A percentile compares a stretch with the other conserved stretches of the same genome.
Conservation (phyloP, 257 asterid genomes). For the Rehmannia glutinosa region DNA sequence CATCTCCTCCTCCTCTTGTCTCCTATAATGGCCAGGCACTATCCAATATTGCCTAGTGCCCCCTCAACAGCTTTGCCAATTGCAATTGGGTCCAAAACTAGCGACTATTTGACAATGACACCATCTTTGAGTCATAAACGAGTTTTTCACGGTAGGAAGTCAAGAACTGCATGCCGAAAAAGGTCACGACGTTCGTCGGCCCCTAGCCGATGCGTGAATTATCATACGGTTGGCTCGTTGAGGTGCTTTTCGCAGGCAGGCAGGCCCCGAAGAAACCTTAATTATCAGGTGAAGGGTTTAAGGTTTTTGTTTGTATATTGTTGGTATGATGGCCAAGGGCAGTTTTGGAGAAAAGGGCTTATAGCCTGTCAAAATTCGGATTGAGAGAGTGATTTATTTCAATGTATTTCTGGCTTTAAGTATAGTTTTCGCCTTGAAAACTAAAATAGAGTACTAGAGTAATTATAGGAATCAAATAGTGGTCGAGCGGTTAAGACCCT, state of each 20-base stretch:
- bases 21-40: constrained; percentile 43
- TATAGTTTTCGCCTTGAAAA: constrained; percentile 19
- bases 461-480: no score
- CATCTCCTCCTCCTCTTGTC: constrained; percentile 27
- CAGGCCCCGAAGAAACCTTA: constrained; percentile 8
- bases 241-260: constrained; percentile 34
- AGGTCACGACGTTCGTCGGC: constrained; percentile 72
- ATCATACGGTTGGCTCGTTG: constrained; percentile 39
- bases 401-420: neutral
- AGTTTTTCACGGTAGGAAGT: constrained; percentile 31
- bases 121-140: constrained; percentile 36
- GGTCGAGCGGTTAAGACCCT: no score
- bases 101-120: constrained; percentile 21
- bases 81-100: neutral
- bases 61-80: constrained; percentile 49
- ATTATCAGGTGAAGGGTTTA: neutral
- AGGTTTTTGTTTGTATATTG: constrained; percentile 11
- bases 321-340: neutral
- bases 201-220: constrained; percentile 75
- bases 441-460: constrained; percentile 7
- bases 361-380: neutral
- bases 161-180: constrained; percentile 71
- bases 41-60: constrained; percentile 49
- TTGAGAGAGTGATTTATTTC: neutral
- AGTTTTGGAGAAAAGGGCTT: neutral